These are phyloP conservation scores for Isabelozyma gotoi DNA, from an alignment of 805 yeast genomes.

Conservation along the genomic window DNA sequence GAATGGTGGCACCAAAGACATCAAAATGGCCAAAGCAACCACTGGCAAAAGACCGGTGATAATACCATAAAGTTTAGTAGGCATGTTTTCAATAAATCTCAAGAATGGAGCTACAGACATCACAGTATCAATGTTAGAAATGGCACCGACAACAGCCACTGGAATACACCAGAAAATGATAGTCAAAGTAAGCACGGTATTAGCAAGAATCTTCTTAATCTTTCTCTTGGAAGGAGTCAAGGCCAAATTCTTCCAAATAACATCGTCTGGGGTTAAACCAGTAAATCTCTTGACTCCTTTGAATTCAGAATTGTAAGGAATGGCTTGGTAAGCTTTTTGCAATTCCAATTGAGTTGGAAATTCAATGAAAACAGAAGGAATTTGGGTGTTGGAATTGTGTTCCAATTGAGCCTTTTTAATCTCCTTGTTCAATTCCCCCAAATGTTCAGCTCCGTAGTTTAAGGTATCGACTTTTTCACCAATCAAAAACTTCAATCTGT, in stretches of 20 bases:
- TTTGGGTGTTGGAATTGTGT: constrained; percentile 49
- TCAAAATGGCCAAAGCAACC: constrained; percentile 59
- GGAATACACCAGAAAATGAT: constrained; percentile 73
- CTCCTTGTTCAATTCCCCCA: constrained; percentile 68
- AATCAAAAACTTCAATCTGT: constrained; percentile 64
- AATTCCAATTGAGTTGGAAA: constrained; percentile 84
- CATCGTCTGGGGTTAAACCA: constrained; percentile 77
- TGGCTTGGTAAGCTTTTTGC: constrained; percentile 85
- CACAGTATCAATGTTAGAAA: constrained; percentile 65
- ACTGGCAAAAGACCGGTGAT: constrained; percentile 72
- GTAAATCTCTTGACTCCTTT: constrained; percentile 49
- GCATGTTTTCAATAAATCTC: constrained; percentile 56
- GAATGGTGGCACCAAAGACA: constrained; percentile 65
- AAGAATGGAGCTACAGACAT: constrained; percentile 54
- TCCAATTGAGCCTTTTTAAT: constrained; percentile 58
- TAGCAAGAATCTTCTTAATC: constrained; percentile 57
- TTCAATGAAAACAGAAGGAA: constrained; percentile 75
- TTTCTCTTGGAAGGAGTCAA: constrained; percentile 57
- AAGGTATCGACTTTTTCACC: constrained; percentile 88
- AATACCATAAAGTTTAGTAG: constrained; percentile 54
- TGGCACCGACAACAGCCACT: constrained; percentile 73
- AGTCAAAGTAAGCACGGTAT: constrained; percentile 59
- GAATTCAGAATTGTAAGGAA: constrained; percentile 54
- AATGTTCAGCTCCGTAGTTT: constrained; percentile 63
- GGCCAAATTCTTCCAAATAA: constrained; percentile 78